Evolutionary conservation across 2,329 filamentous ascomycete genomes (phyloP).

Genomic region (Colletotrichum sp.): DNA sequence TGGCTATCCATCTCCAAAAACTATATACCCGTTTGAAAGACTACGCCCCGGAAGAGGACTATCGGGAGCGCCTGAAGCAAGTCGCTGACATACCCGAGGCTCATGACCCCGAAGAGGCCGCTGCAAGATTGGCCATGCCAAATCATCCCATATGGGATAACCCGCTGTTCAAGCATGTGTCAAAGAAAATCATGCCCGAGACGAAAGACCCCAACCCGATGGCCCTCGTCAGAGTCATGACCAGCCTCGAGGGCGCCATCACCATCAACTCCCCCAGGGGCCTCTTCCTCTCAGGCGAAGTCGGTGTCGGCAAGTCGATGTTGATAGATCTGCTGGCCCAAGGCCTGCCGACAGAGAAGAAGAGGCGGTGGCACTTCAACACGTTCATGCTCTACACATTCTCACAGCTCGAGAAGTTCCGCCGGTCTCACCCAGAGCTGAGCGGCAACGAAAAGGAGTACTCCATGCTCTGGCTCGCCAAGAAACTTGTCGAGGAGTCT

Average conservation of each 20-base stretch:
- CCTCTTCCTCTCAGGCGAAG: conserved; percentile 79
- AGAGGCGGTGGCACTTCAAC: conserved; percentile 82
- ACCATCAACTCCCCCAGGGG: conserved; percentile 75
- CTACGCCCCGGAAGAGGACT: conserved; percentile 76
- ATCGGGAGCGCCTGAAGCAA: conserved; percentile 67
- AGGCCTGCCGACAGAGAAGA: conserved; percentile 74
- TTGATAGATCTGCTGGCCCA: conserved; percentile 83
- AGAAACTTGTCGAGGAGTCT: conserved; percentile 75
- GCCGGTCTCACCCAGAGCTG: conserved; percentile 41
- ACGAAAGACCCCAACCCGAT: conserved; percentile 56
- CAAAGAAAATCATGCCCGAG: conserved; percentile 53
- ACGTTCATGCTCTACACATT: conserved; percentile 85
- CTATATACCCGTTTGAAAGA: conserved; percentile 79
- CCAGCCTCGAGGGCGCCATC: conserved; percentile 73
- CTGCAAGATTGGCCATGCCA: conserved; percentile 49
- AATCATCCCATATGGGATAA: conserved; percentile 64
- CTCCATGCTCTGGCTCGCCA: conserved; percentile 75
- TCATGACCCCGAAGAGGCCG: conserved; percentile 31
- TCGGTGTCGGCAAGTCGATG: conserved; percentile 86
- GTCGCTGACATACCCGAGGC: conserved; percentile 54
- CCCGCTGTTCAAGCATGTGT: conserved; percentile 64
- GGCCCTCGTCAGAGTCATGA: conserved; percentile 72
- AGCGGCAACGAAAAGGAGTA: conserved; percentile 55
- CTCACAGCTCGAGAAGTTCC: conserved; percentile 71
- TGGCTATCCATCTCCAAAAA: conserved; percentile 79